A percentile compares a stretch with the other conserved stretches of the same genome.
Conservation (phyloP, 345 rosid species). For the Eucalyptus victrix region DNA sequence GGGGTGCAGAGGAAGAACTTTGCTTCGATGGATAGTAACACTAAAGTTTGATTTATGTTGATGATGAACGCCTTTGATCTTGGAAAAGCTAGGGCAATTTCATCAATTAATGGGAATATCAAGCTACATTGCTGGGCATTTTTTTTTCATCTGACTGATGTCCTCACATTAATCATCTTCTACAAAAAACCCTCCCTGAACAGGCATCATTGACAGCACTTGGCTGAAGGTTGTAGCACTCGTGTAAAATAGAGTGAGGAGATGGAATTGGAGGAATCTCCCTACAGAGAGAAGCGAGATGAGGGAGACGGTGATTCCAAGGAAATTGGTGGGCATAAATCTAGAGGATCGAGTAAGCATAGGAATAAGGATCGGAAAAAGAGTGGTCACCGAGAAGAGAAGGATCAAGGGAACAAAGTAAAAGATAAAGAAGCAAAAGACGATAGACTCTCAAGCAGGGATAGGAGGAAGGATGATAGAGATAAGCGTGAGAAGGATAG, state of each 20-base stretch:
- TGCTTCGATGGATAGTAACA: neutral
- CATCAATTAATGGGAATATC: neutral
- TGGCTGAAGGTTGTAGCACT: neutral
- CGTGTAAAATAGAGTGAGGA: neutral
- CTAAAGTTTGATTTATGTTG: neutral
- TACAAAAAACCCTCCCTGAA: neutral
- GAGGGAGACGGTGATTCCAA: constrained; percentile 7
- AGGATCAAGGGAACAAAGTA: neutral
- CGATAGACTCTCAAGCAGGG: neutral
- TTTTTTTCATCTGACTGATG: neutral
- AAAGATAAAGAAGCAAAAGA: neutral
- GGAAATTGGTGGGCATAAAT: neutral
- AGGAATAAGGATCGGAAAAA: constrained; percentile 1
- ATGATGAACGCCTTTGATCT: neutral
- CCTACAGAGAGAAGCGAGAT: neutral
- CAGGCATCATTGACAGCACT: neutral
- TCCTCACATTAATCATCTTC: neutral
- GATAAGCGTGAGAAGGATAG: constrained; percentile 20
- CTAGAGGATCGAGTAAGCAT: neutral
- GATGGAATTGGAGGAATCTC: constrained; percentile 6
- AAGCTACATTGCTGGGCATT: neutral
- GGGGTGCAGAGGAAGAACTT: no score
- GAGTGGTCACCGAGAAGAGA: neutral
- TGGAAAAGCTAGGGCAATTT: neutral
- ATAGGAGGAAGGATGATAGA: neutral